Evolutionary conservation across 208 protist genomes (phyloP).

Genomic region (Wallacemonas sp.): DNA sequence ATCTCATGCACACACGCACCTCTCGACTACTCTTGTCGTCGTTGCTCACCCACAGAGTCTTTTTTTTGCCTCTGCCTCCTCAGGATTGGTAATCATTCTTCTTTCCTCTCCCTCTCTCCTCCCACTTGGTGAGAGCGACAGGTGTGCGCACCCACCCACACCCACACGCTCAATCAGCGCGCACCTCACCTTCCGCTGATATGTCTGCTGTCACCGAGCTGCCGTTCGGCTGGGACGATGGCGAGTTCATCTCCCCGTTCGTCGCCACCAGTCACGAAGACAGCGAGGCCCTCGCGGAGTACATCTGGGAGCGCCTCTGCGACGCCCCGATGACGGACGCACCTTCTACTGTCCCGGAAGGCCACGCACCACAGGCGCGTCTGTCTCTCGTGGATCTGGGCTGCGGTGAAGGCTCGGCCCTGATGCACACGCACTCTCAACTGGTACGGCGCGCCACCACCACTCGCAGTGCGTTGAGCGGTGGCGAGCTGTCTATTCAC

Average conservation of each 20-base stretch:
- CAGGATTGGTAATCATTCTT: too few relatives aligned
- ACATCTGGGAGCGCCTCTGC: constrained; percentile 22
- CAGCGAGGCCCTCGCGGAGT: constrained; percentile 32
- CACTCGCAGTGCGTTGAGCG: not conserved
- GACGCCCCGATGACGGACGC: not conserved
- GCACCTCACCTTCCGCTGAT: too few relatives aligned
- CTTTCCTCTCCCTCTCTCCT: too few relatives aligned
- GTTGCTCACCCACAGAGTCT: too few relatives aligned
- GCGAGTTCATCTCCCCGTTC: constrained; percentile 71
- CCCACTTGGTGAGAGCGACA: too few relatives aligned
- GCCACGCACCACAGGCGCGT: constrained; percentile 4
- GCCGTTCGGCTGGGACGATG: constrained; percentile 83
- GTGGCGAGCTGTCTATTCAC: constrained; percentile 3
- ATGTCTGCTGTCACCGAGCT: constrained; percentile 25
- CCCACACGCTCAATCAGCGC: not conserved
- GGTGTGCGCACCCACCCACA: not conserved
- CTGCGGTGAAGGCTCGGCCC: constrained; percentile 60
- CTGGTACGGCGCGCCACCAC: not conserved
- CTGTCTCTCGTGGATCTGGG: constrained; percentile 58
- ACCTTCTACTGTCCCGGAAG: too few relatives aligned
- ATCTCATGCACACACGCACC: too few relatives aligned
- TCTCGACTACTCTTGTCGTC: too few relatives aligned
- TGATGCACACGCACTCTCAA: constrained; percentile 12
- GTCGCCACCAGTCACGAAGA: constrained; percentile 37
- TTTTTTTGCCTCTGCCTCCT: too few relatives aligned